These are phyloP conservation scores for Eucalyptus curtisii DNA, from an alignment of 345 rosid genomes.

Conservation along the genomic window DNA sequence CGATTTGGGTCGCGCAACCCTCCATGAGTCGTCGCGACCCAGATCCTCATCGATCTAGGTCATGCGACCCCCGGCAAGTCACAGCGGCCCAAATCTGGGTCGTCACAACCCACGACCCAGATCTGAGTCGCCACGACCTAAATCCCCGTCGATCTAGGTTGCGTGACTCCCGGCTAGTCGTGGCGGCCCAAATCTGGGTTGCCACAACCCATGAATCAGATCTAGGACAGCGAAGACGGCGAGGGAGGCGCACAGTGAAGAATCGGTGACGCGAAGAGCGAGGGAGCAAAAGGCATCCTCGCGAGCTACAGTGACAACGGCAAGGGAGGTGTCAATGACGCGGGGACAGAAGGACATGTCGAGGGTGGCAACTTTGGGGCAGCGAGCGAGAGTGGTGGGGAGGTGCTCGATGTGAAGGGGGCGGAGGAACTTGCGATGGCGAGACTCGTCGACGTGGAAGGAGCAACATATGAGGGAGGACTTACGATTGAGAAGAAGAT, in stretches of 20 bases:
- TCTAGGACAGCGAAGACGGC: accelerated
- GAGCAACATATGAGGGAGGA: too few species aligned
- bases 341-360: accelerated
- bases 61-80: accelerated
- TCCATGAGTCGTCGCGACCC: accelerated
- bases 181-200: accelerated
- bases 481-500: too few species aligned
- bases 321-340: too few species aligned
- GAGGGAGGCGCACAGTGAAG: accelerated
- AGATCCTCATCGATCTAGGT: too few species aligned
- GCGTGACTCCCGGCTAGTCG: accelerated
- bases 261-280: too few species aligned
- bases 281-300: too few species aligned
- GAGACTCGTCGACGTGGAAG: accelerated
- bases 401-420: too few species aligned
- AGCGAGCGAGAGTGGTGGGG: too few species aligned
- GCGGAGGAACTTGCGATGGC: too few species aligned
- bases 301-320: accelerated
- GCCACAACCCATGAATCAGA: accelerated
- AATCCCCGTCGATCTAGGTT: accelerated
- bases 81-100: accelerated
- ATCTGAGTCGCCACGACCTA: accelerated
- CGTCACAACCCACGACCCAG: too few species aligned
- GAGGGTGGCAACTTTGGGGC: too few species aligned
- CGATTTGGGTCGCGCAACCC: accelerated